A percentile compares a stretch with the other conserved stretches of the same genome.
phyloP scores from a whole-genome alignment of 768 basidiomycete genomes.

The Suillus americanus region DNA sequence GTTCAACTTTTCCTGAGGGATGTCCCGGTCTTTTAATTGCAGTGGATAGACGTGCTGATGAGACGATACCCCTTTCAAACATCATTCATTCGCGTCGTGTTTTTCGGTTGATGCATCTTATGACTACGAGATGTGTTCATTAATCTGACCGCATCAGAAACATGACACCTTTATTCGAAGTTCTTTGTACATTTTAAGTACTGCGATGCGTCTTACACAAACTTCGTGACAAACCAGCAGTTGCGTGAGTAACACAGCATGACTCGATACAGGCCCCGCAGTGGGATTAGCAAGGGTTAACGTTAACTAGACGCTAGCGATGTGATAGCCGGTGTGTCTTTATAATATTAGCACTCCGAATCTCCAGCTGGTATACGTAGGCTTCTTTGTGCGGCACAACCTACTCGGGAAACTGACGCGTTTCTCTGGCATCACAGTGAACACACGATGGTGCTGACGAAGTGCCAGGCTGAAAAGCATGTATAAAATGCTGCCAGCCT shows the following conservation, averaged over 20 bases:
- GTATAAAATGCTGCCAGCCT: too few species aligned
- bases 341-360: too few species aligned
- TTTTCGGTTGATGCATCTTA: background rate
- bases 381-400: too few species aligned
- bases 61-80: background rate
- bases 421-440: too few species aligned
- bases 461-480: too few species aligned
- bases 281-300: too few species aligned
- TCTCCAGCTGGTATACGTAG: too few species aligned
- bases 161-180: background rate
- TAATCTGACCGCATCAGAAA: background rate
- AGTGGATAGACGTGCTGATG: background rate
- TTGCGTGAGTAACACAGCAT: background rate
- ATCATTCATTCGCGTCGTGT: background rate
- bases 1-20: conserved; percentile 76
- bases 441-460: too few species aligned
- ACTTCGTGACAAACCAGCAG: background rate
- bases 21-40: conserved; percentile 77
- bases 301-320: too few species aligned
- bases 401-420: too few species aligned
- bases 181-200: background rate
- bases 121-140: background rate
- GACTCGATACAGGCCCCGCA: background rate
- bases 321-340: too few species aligned
- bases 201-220: background rate